Percentiles rank a stretch among this genome's conserved stretches.
phyloP scores from a whole-genome alignment of 1,139 yeast species.

The Yamadazyma atlantica region DNA sequence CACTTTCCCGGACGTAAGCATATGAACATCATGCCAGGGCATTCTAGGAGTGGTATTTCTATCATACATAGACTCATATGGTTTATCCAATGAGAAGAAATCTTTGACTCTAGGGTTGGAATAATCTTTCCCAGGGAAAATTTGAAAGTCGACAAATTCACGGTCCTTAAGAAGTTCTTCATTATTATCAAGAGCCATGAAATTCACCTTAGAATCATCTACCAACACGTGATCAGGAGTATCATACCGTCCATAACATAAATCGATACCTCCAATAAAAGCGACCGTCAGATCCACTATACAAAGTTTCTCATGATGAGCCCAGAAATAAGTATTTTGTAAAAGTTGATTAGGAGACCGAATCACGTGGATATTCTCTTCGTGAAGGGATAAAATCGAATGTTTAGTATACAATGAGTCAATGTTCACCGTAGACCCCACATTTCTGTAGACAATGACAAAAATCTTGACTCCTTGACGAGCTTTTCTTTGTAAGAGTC shows the following conservation, averaged over 20 bases:
- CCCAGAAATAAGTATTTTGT: conserved; percentile 96
- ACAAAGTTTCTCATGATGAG: conserved; percentile 94
- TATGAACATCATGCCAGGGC: conserved; percentile 99
- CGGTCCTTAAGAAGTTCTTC: conserved; percentile 33
- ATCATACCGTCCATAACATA: conserved; percentile 94
- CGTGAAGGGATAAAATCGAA: conserved; percentile 78
- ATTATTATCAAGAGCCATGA: conserved; percentile 29
- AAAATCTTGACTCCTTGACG: conserved; percentile 93
- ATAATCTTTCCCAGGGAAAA: conserved; percentile 96
- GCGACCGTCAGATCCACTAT: conserved; percentile 86
- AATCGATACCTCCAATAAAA: conserved; percentile 92
- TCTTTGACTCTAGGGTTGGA: conserved; percentile 94
- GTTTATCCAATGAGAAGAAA: conserved; percentile 75
- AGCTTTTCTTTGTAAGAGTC: conserved; percentile 86
- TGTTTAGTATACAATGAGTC: conserved; percentile 95
- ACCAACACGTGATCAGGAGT: conserved; percentile 91
- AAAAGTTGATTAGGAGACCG: conserved; percentile 94
- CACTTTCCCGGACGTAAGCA: conserved; percentile 93
- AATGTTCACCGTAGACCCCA: conserved; percentile 88
- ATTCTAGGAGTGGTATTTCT: conserved; percentile 79
- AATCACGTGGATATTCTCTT: conserved; percentile 80
- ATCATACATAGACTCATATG: conserved; percentile 92
- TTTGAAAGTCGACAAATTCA: conserved; percentile 51
- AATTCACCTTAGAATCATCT: conserved; percentile 62
- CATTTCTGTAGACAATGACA: conserved; percentile 92